Evolutionary conservation across 2,329 filamentous ascomycete species (phyloP).

Genomic region (Apiospora malaysiana): DNA sequence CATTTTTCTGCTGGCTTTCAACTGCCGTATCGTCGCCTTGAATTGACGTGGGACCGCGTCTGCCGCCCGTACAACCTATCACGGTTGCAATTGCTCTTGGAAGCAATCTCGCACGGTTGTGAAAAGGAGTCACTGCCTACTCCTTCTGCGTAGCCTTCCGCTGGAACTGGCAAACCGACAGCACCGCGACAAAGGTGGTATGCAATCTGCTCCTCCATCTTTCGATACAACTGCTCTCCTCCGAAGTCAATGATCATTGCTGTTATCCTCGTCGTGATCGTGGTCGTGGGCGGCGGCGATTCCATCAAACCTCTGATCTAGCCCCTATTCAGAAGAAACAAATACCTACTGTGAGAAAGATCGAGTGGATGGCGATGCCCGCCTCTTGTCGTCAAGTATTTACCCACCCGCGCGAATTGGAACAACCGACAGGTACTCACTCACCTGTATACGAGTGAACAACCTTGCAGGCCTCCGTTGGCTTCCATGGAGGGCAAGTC

Average conservation of each 20-base stretch:
- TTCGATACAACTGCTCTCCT: background rate
- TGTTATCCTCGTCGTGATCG: too few relatives aligned
- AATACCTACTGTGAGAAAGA: background rate
- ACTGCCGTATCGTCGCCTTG: background rate
- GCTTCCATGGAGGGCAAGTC: background rate
- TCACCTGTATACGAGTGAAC: background rate
- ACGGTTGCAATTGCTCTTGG: background rate
- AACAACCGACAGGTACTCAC: background rate
- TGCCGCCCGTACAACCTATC: background rate
- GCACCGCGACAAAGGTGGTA: background rate
- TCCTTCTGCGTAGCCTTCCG: background rate
- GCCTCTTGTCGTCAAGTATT: background rate
- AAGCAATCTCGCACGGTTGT: background rate
- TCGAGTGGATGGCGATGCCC: background rate
- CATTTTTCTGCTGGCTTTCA: background rate
- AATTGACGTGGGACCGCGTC: background rate
- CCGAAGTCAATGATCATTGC: background rate
- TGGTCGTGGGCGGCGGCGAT: background rate
- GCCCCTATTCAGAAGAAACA: background rate
- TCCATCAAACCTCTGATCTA: background rate
- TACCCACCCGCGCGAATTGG: background rate
- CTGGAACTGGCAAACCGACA: background rate
- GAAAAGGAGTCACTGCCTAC: background rate
- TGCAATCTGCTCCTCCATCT: background rate
- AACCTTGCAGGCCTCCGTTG: background rate